Evolutionary conservation across 1,284 basidiomycete genomes (phyloP), one percentile per base, ranked within the genome.

Genomic region (Ceratobasidium sp.): DNA sequence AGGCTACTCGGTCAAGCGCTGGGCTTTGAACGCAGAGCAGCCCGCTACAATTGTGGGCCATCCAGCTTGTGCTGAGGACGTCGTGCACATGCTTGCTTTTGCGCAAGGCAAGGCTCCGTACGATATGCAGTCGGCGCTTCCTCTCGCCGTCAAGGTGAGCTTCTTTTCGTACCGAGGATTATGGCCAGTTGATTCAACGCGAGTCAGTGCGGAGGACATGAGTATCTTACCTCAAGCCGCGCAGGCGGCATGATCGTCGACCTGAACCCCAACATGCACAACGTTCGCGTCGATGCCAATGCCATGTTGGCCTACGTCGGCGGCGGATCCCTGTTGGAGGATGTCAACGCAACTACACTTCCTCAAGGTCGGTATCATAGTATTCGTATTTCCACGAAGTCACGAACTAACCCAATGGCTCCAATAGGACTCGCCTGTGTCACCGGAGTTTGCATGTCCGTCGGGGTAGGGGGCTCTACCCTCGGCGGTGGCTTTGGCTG

Each of bases 171-270:
- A 22, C 27, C 54, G 15, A 56, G n/a, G 42, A 22, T 17, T n/a
- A 5, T 12, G 7, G 38, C 15, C 38, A 25, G 25, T 10, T 31
- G 13, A 47, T n/a, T 27, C 13, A 31, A 27, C 32, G 25, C 42
- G 45, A 47, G 54, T n/a, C n/a, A 56, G 65, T 56, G 71, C n/a
- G 69, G 71, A 8, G 58, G 71, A 5, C 71, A 72, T 40, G 34
- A n/a, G 20, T 55, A 50, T n/a, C 57, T 64, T 0, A 49, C 64
- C 2, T 72, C 71, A 12, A 60, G 69, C 42, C 53, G 69, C 0
- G 69, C 68, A n/a, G 71, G 69, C 2, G 68, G 70, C 10, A 32
- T 72, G 4, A 50, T 72, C 4, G 70, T 72, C 43, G 69, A 72
- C 22, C 35, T 72, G 22, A 40, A 70, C 7, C 50, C 52, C 6